phyloP scores from a whole-genome alignment of 352 stramenopile genomes.

The Globisporangium spinosum region DNA sequence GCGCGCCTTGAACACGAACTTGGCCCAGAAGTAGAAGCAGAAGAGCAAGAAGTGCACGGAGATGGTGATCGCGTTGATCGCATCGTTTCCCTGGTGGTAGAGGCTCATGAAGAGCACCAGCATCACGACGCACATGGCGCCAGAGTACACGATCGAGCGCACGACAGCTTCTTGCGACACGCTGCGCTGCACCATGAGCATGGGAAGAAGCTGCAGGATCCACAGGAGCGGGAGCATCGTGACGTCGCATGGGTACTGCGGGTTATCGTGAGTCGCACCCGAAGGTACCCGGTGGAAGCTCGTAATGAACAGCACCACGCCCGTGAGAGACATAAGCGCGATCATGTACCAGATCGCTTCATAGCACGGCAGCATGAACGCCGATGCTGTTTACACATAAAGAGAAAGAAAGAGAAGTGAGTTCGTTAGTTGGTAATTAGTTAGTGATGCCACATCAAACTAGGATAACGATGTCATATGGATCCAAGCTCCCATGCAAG shows the following conservation, averaged over 20 bases:
- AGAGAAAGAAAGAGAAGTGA: neutral
- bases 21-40: conserved; percentile 74
- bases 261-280: conserved; percentile 19
- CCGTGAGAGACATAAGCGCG: conserved; percentile 41
- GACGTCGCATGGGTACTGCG: conserved; percentile 53
- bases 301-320: conserved; percentile 45
- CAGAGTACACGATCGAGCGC: conserved; percentile 70
- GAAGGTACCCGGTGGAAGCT: conserved; percentile 39
- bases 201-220: conserved; percentile 73
- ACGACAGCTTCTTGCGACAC: conserved; percentile 72
- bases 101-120: conserved; percentile 59
- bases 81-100: conserved; percentile 42
- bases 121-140: conserved; percentile 48
- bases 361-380: conserved; percentile 88
- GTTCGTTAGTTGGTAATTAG: no score
- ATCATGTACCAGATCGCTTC: conserved; percentile 86
- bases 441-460: neutral
- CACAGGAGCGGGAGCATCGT: conserved; percentile 57
- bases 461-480: neutral
- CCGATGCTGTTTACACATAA: conserved; percentile 40
- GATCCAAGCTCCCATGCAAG: neutral
- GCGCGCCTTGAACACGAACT: conserved; percentile 72
- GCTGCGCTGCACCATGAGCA: conserved; percentile 84
- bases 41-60: conserved; percentile 52
- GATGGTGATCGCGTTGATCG: conserved; percentile 52